Percentiles rank a stretch among this genome's conserved stretches.
These are phyloP conservation scores for Hemisphaericaspora xylofermentans DNA, from an alignment of 1,139 yeast species.

Conservation along the genomic window DNA sequence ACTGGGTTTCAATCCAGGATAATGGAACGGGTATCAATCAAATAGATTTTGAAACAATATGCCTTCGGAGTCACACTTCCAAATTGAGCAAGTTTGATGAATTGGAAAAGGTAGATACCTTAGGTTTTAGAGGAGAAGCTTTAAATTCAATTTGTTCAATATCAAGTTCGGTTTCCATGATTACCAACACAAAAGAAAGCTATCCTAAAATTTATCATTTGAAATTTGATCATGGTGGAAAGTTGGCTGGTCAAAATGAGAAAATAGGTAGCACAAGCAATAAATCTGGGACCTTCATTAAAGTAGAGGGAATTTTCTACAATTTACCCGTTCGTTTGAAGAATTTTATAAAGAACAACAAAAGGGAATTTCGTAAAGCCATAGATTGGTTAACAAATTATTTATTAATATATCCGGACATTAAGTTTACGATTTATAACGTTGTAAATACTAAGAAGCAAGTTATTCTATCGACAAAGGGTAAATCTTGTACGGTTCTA, in stretches of 20 bases:
- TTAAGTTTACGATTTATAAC: conserved; percentile 61
- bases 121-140: conserved; percentile 89
- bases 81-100: conserved; percentile 63
- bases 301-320: conserved; percentile 54
- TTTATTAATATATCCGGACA: conserved; percentile 56
- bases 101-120: conserved; percentile 49
- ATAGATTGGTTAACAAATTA: conserved; percentile 64
- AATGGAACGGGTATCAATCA: conserved; percentile 73
- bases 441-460: conserved; percentile 49
- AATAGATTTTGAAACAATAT: conserved; percentile 60
- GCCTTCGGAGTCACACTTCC: conserved; percentile 78
- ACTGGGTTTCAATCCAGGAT: conserved; percentile 65
- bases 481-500: conserved; percentile 30
- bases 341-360: conserved; percentile 66
- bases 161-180: conserved; percentile 47
- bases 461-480: conserved; percentile 51
- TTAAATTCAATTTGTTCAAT: conserved; percentile 69
- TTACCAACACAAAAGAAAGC: conserved; percentile 50
- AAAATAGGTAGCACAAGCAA: conserved; percentile 46
- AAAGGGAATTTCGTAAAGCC: conserved; percentile 70
- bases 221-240: conserved; percentile 55
- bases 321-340: conserved; percentile 71
- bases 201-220: conserved; percentile 61
- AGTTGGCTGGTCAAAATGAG: conserved; percentile 30
- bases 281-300: conserved; percentile 56